Base-by-base conservation (phyloP, 495 filamentous ascomycete genomes). In the Neurospora sp. region DNA sequence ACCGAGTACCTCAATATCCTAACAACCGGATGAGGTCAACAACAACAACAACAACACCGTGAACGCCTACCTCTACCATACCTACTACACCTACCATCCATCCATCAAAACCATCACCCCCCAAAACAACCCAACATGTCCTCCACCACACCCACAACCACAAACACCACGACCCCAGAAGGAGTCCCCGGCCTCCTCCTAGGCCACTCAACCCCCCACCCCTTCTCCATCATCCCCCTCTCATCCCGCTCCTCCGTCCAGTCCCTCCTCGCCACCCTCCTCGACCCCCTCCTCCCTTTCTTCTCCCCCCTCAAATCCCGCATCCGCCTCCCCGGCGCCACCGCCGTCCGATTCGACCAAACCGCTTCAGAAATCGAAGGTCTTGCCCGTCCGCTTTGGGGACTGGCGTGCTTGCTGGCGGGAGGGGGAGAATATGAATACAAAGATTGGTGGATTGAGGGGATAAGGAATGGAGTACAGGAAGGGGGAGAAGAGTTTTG, bases 311-410 rank as follows among this genome's bases (percentile, higher is more conserved):
- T 78, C 41, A 85, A 86, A 71, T 85, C 86, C 23, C 86, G 89
- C 70, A 83, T 92, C 42, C 88, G 86, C 76, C 81, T 87, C 59
- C 86, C 86, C 4, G 90, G 90, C n/a, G 86, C 86, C 4, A 91
- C 90, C 11, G 89, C 89, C 8, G 90, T 90, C 39, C 84, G 90
- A 39, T 92, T 90, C 81, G 92, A 94, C 78, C 90, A 92, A 75
- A 90, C 88, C 5, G 92, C 90, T 9, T 92, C 92, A 9, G 90
- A 93, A 73, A 87, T 94, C 9, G 92, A 94, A 81, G 92, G 92
- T 2, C 90, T 90, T 79, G 90, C 89, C 41, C 86, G 92, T 3
- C 92, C 92, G 5, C 84, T 93, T 39, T 94, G 91, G 91, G 92
- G 89, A 8, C 81, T 94, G 18, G 91, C 89, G 5, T 88, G 89